These are phyloP conservation scores for Hymenochaete sp. DNA, from an alignment of 1,284 basidiomycete genomes.

Conservation along the genomic window DNA sequence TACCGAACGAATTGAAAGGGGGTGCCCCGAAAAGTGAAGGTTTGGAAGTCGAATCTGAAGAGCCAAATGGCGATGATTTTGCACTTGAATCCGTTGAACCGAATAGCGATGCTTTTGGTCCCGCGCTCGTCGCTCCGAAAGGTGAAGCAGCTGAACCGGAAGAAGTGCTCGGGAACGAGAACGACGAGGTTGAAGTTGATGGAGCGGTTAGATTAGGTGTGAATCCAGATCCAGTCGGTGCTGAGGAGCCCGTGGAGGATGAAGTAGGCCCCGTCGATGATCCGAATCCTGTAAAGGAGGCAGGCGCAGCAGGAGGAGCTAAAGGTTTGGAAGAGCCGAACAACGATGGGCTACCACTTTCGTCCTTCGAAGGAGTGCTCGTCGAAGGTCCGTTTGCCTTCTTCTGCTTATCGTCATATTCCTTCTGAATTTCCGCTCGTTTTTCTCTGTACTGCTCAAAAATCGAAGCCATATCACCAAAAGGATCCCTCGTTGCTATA, in stretches of 20 bases:
- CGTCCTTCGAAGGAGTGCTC: too few species aligned
- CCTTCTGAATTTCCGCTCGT: constrained; percentile 48
- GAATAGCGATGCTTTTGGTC: too few species aligned
- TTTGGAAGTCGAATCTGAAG: constrained; percentile 3
- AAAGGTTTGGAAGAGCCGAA: neutral
- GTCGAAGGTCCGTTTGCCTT: neutral
- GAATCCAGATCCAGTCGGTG: constrained; percentile 1
- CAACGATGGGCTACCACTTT: too few species aligned
- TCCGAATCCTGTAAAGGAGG: constrained; percentile 9
- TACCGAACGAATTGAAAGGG: constrained; percentile 17
- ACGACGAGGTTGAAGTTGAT: neutral
- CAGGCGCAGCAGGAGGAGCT: constrained; percentile 22
- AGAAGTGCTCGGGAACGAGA: constrained; percentile 10
- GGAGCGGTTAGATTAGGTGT: neutral
- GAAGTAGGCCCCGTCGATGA: neutral
- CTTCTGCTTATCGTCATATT: constrained; percentile 39
- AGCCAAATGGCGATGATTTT: constrained; percentile 7
- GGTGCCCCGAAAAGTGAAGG: constrained; percentile 13
- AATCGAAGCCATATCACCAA: constrained; percentile 56
- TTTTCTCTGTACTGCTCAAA: constrained; percentile 59
- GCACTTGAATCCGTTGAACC: constrained; percentile 2
- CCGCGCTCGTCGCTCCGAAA: neutral
- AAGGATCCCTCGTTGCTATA: constrained; percentile 65
- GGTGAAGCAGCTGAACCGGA: constrained; percentile 8
- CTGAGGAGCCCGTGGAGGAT: neutral